Evolutionary conservation across 1,284 basidiomycete species (phyloP).

Genomic region (Austropuccinia psidii): DNA sequence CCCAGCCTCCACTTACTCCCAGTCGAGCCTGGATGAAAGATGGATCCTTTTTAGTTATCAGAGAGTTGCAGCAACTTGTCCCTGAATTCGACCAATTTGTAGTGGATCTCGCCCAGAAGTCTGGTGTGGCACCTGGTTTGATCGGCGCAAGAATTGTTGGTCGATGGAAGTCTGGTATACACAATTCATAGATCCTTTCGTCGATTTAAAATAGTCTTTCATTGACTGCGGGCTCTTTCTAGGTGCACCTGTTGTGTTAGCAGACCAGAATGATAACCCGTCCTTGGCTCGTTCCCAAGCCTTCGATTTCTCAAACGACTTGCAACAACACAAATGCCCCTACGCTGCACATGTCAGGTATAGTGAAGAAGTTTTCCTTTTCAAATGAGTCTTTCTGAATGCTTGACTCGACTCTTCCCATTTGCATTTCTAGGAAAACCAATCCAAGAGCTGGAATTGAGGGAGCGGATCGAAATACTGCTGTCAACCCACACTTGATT

Average conservation of each 20-base stretch:
- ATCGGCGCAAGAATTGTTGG: slow-evolving; percentile 17
- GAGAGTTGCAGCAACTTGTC: slow-evolving; percentile 18
- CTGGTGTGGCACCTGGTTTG: not conserved
- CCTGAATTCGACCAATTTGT: slow-evolving; percentile 15
- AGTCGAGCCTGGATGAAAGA: not conserved
- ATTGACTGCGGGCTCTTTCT: not conserved
- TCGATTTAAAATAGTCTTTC: not conserved
- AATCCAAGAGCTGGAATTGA: not conserved
- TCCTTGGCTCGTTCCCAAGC: not conserved
- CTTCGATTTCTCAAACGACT: slow-evolving; percentile 19
- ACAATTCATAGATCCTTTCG: not conserved
- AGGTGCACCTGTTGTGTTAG: slow-evolving; percentile 4
- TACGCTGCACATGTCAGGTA: slow-evolving; percentile 22
- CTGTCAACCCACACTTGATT: slow-evolving; percentile 1
- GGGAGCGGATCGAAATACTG: not conserved
- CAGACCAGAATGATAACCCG: not conserved
- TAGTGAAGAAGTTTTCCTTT: not conserved
- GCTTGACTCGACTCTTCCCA: not conserved
- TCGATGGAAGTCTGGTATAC: slow-evolving; percentile 18
- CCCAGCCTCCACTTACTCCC: not conserved
- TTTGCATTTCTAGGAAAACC: slow-evolving; percentile 6
- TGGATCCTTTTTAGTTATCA: slow-evolving; percentile 9
- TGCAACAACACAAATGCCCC: slow-evolving; percentile 2
- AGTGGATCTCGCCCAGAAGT: not conserved
- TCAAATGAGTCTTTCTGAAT: not conserved